A percentile compares a stretch with the other conserved stretches of the same genome.
Conservation (phyloP, 306 rosid species). For the Comarum palustre region DNA sequence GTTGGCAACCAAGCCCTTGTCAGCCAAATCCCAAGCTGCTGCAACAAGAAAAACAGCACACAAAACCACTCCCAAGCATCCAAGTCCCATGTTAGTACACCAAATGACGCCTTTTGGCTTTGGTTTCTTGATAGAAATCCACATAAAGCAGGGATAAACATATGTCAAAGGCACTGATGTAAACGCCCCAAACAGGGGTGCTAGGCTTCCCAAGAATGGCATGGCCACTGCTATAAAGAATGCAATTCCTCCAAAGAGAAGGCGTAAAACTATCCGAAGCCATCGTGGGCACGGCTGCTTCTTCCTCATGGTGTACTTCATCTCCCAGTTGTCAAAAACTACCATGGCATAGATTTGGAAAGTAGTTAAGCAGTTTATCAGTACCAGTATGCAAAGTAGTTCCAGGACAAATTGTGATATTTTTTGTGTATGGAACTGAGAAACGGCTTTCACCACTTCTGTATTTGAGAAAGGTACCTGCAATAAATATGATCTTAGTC, state of each 20-base stretch:
- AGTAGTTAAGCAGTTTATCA: conserved; percentile 39
- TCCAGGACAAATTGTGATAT: conserved; percentile 40
- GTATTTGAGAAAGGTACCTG: conserved; percentile 34
- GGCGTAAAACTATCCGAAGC: conserved; percentile 31
- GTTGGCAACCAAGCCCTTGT: conserved; percentile 47
- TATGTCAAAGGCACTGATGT: conserved; percentile 51
- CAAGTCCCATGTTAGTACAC: conserved; percentile 45
- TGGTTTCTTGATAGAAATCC: conserved; percentile 58
- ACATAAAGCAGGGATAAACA: conserved; percentile 80
- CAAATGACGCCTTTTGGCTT: conserved; percentile 25
- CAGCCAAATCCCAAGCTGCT: conserved; percentile 36
- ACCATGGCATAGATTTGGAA: conserved; percentile 65
- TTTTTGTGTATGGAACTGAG: conserved; percentile 30
- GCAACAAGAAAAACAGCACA: conserved; percentile 44
- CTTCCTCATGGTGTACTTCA: conserved; percentile 38
- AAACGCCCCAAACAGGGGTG: conserved; percentile 48
- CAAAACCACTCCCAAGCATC: conserved; percentile 51
- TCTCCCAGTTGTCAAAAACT: conserved; percentile 58
- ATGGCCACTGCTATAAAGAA: conserved; percentile 49
- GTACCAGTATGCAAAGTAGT: conserved; percentile 36
- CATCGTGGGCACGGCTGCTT: conserved; percentile 35
- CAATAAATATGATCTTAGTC: neutral
- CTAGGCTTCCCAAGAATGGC: conserved; percentile 55
- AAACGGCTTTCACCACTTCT: conserved; percentile 45
- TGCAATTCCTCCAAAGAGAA: conserved; percentile 53